Conservation (phyloP, 352 stramenopile genomes). For the Globisporangium heterothallicum region DNA sequence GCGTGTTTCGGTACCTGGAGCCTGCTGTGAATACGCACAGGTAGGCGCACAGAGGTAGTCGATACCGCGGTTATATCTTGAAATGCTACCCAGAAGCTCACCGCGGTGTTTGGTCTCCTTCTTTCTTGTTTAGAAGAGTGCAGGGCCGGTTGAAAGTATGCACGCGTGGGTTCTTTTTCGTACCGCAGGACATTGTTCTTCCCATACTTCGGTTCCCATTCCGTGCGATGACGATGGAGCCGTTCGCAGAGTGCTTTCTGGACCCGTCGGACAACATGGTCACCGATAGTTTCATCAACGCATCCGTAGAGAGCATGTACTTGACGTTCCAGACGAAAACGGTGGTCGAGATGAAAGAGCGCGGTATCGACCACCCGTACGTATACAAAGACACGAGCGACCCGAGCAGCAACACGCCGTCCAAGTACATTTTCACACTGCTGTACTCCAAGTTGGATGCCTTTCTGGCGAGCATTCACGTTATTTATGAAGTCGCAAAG, state of each 20-base stretch:
- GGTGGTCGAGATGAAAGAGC: slow-evolving; percentile 70
- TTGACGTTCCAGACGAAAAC: slow-evolving; percentile 52
- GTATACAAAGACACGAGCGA: slow-evolving; percentile 30
- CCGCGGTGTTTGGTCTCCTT: neutral
- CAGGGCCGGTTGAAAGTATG: slow-evolving; percentile 75
- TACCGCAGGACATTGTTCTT: slow-evolving; percentile 61
- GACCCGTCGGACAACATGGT: slow-evolving; percentile 8
- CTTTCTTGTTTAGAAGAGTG: slow-evolving; percentile 30
- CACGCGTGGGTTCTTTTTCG: slow-evolving; percentile 87
- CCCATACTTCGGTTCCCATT: slow-evolving; percentile 83
- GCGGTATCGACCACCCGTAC: slow-evolving; percentile 69
- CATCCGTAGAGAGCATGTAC: slow-evolving; percentile 19
- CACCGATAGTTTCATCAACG: slow-evolving; percentile 4
- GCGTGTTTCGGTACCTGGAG: slow-evolving; percentile 55
- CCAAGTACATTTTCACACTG: slow-evolving; percentile 75
- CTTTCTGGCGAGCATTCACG: slow-evolving; percentile 59
- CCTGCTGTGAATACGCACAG: slow-evolving; percentile 19
- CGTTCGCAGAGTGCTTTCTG: slow-evolving; percentile 42
- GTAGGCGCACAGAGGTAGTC: slow-evolving; percentile 11
- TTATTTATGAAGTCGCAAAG: slow-evolving; percentile 53
- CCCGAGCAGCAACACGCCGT: slow-evolving; percentile 14
- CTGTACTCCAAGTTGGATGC: slow-evolving; percentile 55
- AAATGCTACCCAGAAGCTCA: slow-evolving; percentile 6
- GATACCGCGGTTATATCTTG: neutral
- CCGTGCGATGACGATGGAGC: slow-evolving; percentile 46